Evolutionary conservation across 2,329 filamentous ascomycete genomes (phyloP), one percentile per base, ranked within the genome.

Genomic region (Apiospora koreana): DNA sequence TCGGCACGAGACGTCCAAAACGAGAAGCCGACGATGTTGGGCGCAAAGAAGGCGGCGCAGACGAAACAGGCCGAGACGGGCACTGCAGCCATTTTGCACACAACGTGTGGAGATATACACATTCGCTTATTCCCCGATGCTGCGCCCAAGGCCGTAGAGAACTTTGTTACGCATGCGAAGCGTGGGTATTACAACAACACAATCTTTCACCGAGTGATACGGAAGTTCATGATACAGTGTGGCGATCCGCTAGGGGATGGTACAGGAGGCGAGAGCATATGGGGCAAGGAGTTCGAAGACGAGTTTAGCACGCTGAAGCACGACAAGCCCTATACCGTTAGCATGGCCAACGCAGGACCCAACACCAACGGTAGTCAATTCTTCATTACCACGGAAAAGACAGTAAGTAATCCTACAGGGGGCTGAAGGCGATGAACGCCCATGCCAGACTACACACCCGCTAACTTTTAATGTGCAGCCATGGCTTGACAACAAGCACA

Each of bases 361-460:
- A 94, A 95, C 77, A 98, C 95, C 45, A 99, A 99, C 79, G 96
- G 93, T 18, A 96, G 93, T 77, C 96, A 99, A 80, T 99, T 99
- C 80, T 99, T 99, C 77, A 97, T 99, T 75, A 99, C 96, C 0
- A 98, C 95, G 0, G 97, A 98, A 82, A 97, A 97, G 84, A 94
- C 96, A 74, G 91, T 92, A 84, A 84, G 90, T 86, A n/a, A n/a
- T n/a, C n/a, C n/a, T n/a, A 25, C 16, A 58, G 28, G 9, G 35
- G 35, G 35, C 8, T 16, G 23, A 45, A n/a, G n/a, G 28, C 31
- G 31, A 38, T 25, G 25, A 18, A 16, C 54, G 18, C 28, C 54
- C 31, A n/a, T 48, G 66, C 18, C 45, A 23, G 31, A 38, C 43
- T 45, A 38, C 18, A 25, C 31, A 68, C 64, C 62, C 73, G 73